phyloP scores from a whole-genome alignment of 2,329 filamentous ascomycete species.

The Cercospora sp. region DNA sequence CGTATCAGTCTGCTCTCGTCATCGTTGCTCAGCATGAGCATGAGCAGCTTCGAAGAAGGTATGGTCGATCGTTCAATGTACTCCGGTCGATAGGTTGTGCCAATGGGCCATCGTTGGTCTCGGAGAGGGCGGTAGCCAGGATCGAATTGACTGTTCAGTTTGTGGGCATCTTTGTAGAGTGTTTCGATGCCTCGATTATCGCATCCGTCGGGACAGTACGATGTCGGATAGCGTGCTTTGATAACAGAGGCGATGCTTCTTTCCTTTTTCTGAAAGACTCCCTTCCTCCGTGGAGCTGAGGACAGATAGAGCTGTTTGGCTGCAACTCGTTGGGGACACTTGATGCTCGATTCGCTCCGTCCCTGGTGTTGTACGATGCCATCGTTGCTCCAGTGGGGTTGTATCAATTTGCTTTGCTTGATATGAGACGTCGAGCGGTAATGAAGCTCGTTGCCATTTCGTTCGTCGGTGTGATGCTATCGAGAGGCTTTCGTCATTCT shows the following conservation, averaged over 20 bases:
- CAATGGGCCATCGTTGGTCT: background rate
- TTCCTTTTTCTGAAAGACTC: background rate
- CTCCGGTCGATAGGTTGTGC: too few species aligned
- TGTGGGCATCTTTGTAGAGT: background rate
- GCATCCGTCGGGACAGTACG: background rate
- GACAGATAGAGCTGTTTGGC: background rate
- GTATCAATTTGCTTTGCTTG: background rate
- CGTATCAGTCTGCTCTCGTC: too few species aligned
- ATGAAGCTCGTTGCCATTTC: background rate
- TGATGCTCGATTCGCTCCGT: background rate
- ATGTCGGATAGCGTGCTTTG: background rate
- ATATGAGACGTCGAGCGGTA: background rate
- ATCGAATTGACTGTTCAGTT: background rate
- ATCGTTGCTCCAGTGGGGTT: background rate
- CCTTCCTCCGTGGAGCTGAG: background rate
- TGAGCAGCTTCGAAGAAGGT: too few species aligned
- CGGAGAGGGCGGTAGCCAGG: background rate
- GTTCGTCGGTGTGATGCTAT: background rate
- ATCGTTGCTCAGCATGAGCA: too few species aligned
- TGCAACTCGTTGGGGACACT: background rate
- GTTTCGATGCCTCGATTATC: background rate
- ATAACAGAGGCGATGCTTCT: background rate
- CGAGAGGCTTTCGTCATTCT: background rate
- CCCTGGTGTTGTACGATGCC: background rate
- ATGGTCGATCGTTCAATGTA: too few species aligned